Evolutionary conservation across 805 yeast genomes (phyloP), one percentile per base, ranked within the genome.

Genomic region (Komagataella mondaviorum): DNA sequence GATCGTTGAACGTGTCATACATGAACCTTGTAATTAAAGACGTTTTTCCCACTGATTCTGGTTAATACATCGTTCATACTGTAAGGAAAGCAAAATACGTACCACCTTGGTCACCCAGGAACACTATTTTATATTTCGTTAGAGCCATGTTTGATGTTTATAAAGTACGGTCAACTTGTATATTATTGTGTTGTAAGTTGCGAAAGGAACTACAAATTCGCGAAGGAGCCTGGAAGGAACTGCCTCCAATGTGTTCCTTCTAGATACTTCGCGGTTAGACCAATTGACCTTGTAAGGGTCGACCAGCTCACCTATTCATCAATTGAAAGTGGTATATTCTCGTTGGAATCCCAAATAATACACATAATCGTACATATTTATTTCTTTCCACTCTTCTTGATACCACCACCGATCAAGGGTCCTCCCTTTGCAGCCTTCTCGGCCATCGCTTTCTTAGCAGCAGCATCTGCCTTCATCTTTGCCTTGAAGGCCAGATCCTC

Each of bases 1-100:
- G 96, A 44, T 93, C 91, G 66, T 91, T 97, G 66, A 91, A 91
- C 17, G 96, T 85, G 64, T 93, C 98, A 65, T 91, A 91, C 98
- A 91, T 91, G 71, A 93, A 91, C 57, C 98, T 75, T n/a, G 98
- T 90, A 58, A 91, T 88, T 55, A 91, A 76, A 2, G 98, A 91
- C 4, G 99, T 91, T 65, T 91, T 91, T 46, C 99, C 99, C 45
- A 91, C 98, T 49, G 22, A 20, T 14, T 39, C 67, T 50, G 8
- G 53, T 48, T 54, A 48, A 48, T 51, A 45, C 17, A 14, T 24
- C 44, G 12, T 47, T 24, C 23, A n/a, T 14, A 47, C 5, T 1
- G 39, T 2, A 30, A 44, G 16, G 5, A 44, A n/a, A 24, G n/a
- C 49, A 17, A 22, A 10, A 47, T 44, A 66, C 78, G 51, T 70